These are phyloP conservation scores for Zasmidium angulare DNA, from an alignment of 2,329 filamentous ascomycete species.

Conservation along the genomic window DNA sequence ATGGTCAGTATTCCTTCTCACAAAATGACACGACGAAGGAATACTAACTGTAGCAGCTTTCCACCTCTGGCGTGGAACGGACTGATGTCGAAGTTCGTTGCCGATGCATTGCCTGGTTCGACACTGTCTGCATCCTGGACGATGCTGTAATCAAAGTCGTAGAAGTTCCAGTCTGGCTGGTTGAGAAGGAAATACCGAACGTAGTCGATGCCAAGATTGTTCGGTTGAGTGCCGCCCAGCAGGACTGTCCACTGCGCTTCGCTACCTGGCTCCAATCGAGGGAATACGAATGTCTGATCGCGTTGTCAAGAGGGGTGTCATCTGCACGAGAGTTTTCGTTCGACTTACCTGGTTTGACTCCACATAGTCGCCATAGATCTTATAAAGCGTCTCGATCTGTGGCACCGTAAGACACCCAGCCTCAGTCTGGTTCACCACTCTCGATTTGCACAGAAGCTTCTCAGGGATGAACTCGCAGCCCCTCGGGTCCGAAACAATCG, in stretches of 20 bases:
- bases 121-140: constrained; percentile 40
- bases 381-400: constrained; percentile 45
- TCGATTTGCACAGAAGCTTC: constrained; percentile 40
- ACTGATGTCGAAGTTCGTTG: constrained; percentile 49
- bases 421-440: constrained; percentile 23
- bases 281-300: constrained; percentile 41
- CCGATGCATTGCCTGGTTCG: constrained; percentile 52
- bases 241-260: constrained; percentile 40
- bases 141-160: constrained; percentile 41
- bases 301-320: background rate
- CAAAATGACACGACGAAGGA: background rate
- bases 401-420: constrained; percentile 44
- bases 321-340: background rate
- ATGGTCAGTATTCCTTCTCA: background rate
- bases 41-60: constrained; percentile 35
- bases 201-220: constrained; percentile 39
- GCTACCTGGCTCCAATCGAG: constrained; percentile 39
- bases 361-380: constrained; percentile 45
- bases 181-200: constrained; percentile 44
- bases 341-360: constrained; percentile 36
- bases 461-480: constrained; percentile 49
- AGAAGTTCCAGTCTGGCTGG: constrained; percentile 41
- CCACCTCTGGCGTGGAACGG: constrained; percentile 45
- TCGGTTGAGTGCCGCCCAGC: constrained; percentile 40
- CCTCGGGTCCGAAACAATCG: constrained; percentile 50